Percentiles rank a stretch among this genome's conserved stretches.
phyloP scores from a whole-genome alignment of 2,329 filamentous ascomycete genomes.

The Scolecobasidium constrictum region DNA sequence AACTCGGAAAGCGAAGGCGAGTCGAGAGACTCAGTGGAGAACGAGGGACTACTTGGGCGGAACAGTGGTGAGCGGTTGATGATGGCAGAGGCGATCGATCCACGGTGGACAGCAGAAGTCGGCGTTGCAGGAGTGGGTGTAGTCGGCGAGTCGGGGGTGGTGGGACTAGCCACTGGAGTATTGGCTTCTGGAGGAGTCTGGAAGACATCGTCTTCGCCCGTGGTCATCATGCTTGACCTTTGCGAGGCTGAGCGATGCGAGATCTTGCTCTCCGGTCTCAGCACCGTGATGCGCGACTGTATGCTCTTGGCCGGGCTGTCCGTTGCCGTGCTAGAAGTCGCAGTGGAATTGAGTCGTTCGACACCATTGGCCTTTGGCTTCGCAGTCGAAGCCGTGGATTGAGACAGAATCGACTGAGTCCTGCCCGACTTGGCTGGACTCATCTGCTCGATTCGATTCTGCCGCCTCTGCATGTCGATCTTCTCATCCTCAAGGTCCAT shows the following conservation, averaged over 20 bases:
- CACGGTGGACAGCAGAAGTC: conserved; percentile 4
- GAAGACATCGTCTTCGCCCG: conserved; percentile 9
- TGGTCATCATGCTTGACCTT: background rate
- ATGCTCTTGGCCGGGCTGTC: background rate
- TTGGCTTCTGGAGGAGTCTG: conserved; percentile 8
- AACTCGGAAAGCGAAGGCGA: conserved; percentile 8
- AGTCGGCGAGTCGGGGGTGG: background rate
- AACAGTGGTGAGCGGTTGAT: conserved; percentile 15
- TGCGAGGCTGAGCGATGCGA: background rate
- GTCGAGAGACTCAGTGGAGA: conserved; percentile 16
- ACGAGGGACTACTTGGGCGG: conserved; percentile 16
- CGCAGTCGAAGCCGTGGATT: conserved; percentile 6
- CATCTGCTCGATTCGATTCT: conserved; percentile 5
- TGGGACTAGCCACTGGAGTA: conserved; percentile 7
- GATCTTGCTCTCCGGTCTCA: background rate
- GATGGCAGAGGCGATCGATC: background rate
- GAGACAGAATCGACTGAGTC: conserved; percentile 1
- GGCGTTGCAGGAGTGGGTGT: background rate
- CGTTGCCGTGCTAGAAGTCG: conserved; percentile 1
- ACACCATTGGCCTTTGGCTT: conserved; percentile 6
- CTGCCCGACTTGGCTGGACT: background rate
- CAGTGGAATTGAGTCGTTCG: conserved; percentile 6
- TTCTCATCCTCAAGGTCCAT: conserved; percentile 77
- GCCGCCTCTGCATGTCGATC: conserved; percentile 3
- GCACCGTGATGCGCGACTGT: conserved; percentile 3